Evolutionary conservation across 1,139 yeast species (phyloP).

Genomic region (Fermentozyma sake): DNA sequence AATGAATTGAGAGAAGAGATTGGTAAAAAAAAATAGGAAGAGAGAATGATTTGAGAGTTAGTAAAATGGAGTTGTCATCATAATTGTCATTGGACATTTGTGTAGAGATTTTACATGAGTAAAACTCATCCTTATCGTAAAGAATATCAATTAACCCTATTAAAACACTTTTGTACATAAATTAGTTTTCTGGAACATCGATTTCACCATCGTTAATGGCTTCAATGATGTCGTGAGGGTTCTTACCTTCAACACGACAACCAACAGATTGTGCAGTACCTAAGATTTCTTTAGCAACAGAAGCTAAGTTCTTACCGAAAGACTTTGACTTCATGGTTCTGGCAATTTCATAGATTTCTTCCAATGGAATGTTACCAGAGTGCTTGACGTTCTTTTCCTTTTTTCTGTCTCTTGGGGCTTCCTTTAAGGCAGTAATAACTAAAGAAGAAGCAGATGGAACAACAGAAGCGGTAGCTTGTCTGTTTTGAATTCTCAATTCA

Average conservation of each 20-base stretch:
- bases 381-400: conserved; percentile 99
- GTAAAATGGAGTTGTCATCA: no score
- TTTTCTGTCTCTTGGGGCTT: conserved; percentile 99
- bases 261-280: conserved; percentile 99
- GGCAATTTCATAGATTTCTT: conserved; percentile 95
- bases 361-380: conserved; percentile 97
- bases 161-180: conserved; percentile 33
- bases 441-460: conserved; percentile 99
- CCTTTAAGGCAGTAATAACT: conserved; percentile 98
- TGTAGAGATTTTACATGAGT: no score
- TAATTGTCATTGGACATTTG: no score
- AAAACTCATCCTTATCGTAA: no score
- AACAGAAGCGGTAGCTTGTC: conserved; percentile 99
- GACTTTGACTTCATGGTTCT: conserved; percentile 97
- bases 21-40: no score
- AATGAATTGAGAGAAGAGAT: no score
- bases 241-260: conserved; percentile 98
- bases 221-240: conserved; percentile 98
- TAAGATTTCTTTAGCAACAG: conserved; percentile 97
- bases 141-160: conserved; percentile 31
- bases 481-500: conserved; percentile 97
- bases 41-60: no score
- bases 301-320: conserved; percentile 95
- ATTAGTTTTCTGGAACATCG: conserved; percentile 88
- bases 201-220: conserved; percentile 98